Evolutionary conservation across 371 early-diverging fungal species (phyloP), one percentile per base, ranked within the genome.

Genomic region (Blastocladiella emersonii): DNA sequence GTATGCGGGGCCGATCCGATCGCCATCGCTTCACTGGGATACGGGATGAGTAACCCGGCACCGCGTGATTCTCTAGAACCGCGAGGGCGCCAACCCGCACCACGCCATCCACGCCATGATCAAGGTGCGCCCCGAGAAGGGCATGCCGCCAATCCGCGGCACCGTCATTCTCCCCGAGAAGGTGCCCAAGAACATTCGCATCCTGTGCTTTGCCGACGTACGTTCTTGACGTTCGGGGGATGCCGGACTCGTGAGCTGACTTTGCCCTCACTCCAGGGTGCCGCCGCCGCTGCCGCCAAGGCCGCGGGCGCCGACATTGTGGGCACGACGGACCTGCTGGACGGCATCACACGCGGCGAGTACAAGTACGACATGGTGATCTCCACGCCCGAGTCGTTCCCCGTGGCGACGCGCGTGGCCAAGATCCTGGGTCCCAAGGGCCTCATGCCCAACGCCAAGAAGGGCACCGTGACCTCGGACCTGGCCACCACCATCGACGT

Each of bases 401-500:
- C 92, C 34, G 72, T 79, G 48, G 92, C 94, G 34, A 81, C 91
- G 36, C 88, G 87, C 70, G 87, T 96, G 69, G 96, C 95, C n/a
- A 82, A 88, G 63, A 71, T 90, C 34, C 73, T 96, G 67, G 96
- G 96, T 66, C 95, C 96, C 34, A 91, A 89, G 72, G 92, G 92
- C 27, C 77, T 96, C 63, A 95, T 96, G 96, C 96, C 96, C 19
- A 92, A 90, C 36, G 85, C 88, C 23, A 90, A 92, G 64, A 90
- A 69, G 77, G 86, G 90, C 25, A 91, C 88, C 30, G 91, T 89
- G 2, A 86, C 88, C 2, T 80, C 81, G 60, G 89, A 88, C 67
- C 74, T 91, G 27, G 67, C 74, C 0, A 77, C 69, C 13, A 76
- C 78, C 17, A 82, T 91, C 34, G 59, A 71, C 69, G 61, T 80